Percentiles rank a stretch among this genome's conserved stretches.
phyloP scores from a whole-genome alignment of 2,329 filamentous ascomycete species.

The Cryphonectria carpinicola region DNA sequence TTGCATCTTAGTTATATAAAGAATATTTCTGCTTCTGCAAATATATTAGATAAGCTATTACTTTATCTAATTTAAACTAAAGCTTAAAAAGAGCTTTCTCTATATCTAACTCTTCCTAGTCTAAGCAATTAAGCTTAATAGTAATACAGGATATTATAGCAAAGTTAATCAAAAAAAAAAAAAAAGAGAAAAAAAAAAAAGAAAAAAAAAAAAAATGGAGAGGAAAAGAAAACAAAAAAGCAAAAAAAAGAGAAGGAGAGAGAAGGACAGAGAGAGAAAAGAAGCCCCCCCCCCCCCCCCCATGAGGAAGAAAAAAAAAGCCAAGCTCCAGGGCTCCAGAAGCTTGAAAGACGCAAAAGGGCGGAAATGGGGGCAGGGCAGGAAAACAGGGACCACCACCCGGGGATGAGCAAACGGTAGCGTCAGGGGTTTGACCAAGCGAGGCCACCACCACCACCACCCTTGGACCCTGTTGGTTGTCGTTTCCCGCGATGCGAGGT shows the following conservation, averaged over 20 bases:
- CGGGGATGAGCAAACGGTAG: neutral
- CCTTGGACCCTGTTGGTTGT: neutral
- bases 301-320: neutral
- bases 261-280: neutral
- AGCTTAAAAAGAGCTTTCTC: too few relatives aligned
- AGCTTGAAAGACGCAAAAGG: neutral
- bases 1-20: too few relatives aligned
- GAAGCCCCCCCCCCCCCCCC: neutral
- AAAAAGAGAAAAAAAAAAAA: too few relatives aligned
- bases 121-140: too few relatives aligned
- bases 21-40: too few relatives aligned
- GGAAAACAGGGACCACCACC: neutral
- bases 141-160: too few relatives aligned
- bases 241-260: neutral
- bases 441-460: neutral
- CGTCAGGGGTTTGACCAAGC: conserved; percentile 2
- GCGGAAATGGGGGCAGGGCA: conserved; percentile 5
- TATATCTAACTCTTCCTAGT: too few relatives aligned
- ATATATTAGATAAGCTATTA: too few relatives aligned
- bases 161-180: too few relatives aligned
- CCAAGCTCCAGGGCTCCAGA: neutral
- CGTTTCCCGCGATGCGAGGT: neutral
- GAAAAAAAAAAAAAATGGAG: too few relatives aligned
- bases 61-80: too few relatives aligned
- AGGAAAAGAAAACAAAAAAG: too few relatives aligned